Conservation (phyloP, 176 grass and related monocot species). For the Hordeum vulgare region DNA sequence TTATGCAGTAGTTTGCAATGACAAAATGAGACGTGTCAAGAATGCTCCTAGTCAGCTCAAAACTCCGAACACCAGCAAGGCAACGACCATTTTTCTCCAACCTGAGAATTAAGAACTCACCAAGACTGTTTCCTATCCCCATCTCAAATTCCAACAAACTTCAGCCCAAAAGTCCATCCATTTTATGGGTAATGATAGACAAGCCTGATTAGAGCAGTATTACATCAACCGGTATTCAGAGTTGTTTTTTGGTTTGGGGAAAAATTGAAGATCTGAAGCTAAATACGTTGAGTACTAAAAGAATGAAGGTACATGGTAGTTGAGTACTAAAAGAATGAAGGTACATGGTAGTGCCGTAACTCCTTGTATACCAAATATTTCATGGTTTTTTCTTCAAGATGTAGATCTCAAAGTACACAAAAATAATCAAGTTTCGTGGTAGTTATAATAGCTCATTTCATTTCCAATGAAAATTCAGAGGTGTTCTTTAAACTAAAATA, state of each 20-base stretch:
- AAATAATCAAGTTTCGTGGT: too few relatives aligned
- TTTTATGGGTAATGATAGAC: background rate
- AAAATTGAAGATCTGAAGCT: background rate
- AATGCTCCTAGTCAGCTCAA: background rate
- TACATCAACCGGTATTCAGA: background rate
- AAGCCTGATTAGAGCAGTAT: background rate
- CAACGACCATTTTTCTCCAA: too few relatives aligned
- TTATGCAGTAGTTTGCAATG: background rate
- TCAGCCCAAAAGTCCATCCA: background rate
- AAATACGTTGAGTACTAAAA: background rate
- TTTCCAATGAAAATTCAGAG: background rate
- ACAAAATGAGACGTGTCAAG: constrained; percentile 8
- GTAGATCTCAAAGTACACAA: too few relatives aligned
- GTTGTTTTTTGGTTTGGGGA: background rate
- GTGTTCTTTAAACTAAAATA: background rate
- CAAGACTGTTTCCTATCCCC: background rate
- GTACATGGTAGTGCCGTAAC: too few relatives aligned
- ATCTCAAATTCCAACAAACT: background rate
- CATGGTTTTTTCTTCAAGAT: too few relatives aligned
- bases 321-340: background rate
- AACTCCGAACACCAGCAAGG: too few relatives aligned
- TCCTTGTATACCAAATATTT: too few relatives aligned
- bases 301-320: too few relatives aligned
- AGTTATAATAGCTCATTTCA: too few relatives aligned
- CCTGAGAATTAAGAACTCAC: background rate